A percentile compares a stretch with the other conserved stretches of the same genome.
Evolutionary conservation across 768 basidiomycete species (phyloP).

Genomic region (Rubroboletus pulcherrimus): DNA sequence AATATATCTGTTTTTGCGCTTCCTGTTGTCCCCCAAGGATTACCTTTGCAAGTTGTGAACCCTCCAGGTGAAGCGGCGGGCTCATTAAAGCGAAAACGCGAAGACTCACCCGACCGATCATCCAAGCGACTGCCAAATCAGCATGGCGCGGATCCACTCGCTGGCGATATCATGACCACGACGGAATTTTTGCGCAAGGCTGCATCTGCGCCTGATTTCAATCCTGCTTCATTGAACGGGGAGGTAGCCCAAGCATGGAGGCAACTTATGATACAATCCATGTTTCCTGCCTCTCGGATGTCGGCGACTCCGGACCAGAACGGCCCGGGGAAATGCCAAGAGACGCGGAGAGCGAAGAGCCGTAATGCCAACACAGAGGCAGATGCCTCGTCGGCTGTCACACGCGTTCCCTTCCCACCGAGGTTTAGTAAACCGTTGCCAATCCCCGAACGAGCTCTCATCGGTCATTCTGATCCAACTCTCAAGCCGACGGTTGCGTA

Average conservation of each 20-base stretch:
- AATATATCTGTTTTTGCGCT: conserved; percentile 65
- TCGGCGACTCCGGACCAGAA: conserved; percentile 10
- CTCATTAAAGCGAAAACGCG: conserved; percentile 42
- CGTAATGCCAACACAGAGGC: neutral
- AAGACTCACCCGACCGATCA: conserved; percentile 35
- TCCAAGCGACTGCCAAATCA: conserved; percentile 32
- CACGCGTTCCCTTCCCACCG: conserved; percentile 15
- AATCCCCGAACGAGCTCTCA: conserved; percentile 15
- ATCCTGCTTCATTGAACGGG: conserved; percentile 35
- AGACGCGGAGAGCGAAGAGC: conserved; percentile 12
- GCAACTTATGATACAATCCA: conserved; percentile 45
- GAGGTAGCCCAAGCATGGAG: conserved; percentile 55
- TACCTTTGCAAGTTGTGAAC: neutral
- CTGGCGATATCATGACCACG: neutral
- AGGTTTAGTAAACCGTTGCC: conserved; percentile 21
- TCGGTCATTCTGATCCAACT: conserved; percentile 14
- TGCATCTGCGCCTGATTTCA: conserved; percentile 24
- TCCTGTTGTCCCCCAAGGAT: conserved; percentile 37
- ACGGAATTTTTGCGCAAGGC: conserved; percentile 19
- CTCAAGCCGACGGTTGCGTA: conserved; percentile 45
- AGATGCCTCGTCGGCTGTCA: neutral
- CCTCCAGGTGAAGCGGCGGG: neutral
- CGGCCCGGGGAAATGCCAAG: conserved; percentile 1
- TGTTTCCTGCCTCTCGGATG: conserved; percentile 51
- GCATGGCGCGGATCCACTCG: neutral